These are phyloP conservation scores for Aureobasidium uvarum DNA, from an alignment of 2,329 filamentous ascomycete species.

Conservation along the genomic window DNA sequence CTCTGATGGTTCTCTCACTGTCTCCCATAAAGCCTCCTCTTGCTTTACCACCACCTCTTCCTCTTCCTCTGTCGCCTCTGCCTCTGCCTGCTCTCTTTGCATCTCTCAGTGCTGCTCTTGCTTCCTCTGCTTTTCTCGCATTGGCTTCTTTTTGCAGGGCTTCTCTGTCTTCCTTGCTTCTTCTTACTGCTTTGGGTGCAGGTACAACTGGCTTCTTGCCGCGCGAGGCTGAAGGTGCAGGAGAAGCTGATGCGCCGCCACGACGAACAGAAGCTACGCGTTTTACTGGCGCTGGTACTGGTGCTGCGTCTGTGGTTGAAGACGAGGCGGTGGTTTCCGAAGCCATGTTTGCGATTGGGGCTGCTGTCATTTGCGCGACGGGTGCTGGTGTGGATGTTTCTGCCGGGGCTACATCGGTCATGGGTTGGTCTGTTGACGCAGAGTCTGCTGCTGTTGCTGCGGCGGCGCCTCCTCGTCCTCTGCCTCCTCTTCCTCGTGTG, in stretches of 20 bases:
- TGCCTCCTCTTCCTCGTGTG: slow-evolving; percentile 24
- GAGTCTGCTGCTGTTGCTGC: slow-evolving; percentile 3
- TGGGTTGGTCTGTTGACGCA: slow-evolving; percentile 8
- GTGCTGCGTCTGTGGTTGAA: slow-evolving; percentile 10
- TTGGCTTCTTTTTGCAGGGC: slow-evolving; percentile 43
- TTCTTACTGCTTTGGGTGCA: slow-evolving; percentile 46
- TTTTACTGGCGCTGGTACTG: slow-evolving; percentile 3
- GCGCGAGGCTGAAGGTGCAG: slow-evolving; percentile 25
- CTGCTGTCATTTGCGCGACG: slow-evolving; percentile 24
- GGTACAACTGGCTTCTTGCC: slow-evolving; percentile 30
- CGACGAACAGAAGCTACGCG: slow-evolving; percentile 17
- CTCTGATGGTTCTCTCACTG: slow-evolving; percentile 31
- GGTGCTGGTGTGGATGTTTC: slow-evolving; percentile 21
- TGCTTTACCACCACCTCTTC: slow-evolving; percentile 36
- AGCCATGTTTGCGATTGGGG: slow-evolving; percentile 9
- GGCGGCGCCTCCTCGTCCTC: slow-evolving; percentile 8
- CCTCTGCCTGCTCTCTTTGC: slow-evolving; percentile 34
- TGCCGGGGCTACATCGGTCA: slow-evolving; percentile 1
- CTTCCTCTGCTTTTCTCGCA: slow-evolving; percentile 39
- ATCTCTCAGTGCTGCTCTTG: slow-evolving; percentile 33
- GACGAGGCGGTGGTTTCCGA: neutral
- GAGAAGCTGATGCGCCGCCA: slow-evolving; percentile 22
- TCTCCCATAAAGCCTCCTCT: slow-evolving; percentile 47
- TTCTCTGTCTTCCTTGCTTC: slow-evolving; percentile 47
- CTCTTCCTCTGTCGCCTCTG: slow-evolving; percentile 35